These are phyloP conservation scores for Biscogniauxia mediterranea DNA, from an alignment of 2,329 filamentous ascomycete genomes.

Conservation along the genomic window DNA sequence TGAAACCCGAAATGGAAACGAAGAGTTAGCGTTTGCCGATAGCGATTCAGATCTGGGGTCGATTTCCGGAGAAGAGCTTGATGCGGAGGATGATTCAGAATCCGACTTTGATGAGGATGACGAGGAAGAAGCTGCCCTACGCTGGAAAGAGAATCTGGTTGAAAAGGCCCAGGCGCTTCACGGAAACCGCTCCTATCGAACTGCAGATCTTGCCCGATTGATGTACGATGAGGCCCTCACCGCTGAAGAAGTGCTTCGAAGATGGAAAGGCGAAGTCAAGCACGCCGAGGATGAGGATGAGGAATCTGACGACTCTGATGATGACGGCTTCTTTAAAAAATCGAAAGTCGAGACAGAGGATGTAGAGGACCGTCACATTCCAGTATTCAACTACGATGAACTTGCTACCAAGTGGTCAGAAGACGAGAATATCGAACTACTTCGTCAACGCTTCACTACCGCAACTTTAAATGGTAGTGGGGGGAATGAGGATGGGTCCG, in stretches of 20 bases:
- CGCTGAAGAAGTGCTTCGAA: conserved; percentile 70
- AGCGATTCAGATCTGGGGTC: conserved; percentile 96
- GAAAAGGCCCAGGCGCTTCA: conserved; percentile 73
- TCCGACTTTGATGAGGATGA: conserved; percentile 17
- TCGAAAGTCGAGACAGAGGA: conserved; percentile 66
- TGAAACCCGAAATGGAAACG: conserved; percentile 47
- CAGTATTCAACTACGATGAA: conserved; percentile 74
- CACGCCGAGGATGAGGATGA: conserved; percentile 58
- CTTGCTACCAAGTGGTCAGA: conserved; percentile 84
- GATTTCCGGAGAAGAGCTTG: conserved; percentile 57
- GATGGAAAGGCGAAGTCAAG: conserved; percentile 71
- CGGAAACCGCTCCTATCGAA: conserved; percentile 69
- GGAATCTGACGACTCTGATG: conserved; percentile 55
- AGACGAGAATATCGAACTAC: conserved; percentile 69
- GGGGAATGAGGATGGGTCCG: conserved; percentile 50
- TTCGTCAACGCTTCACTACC: conserved; percentile 75
- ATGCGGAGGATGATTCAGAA: conserved; percentile 45
- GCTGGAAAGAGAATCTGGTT: conserved; percentile 87
- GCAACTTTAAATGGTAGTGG: conserved; percentile 58
- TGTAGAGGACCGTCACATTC: conserved; percentile 77
- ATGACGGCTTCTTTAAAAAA: conserved; percentile 66
- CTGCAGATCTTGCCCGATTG: conserved; percentile 78
- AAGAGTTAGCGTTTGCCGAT: conserved; percentile 87
- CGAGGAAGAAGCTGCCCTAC: conserved; percentile 65
- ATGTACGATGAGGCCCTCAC: conserved; percentile 84